Conservation (phyloP, 805 yeast genomes). For the Saturnispora besseyi region DNA sequence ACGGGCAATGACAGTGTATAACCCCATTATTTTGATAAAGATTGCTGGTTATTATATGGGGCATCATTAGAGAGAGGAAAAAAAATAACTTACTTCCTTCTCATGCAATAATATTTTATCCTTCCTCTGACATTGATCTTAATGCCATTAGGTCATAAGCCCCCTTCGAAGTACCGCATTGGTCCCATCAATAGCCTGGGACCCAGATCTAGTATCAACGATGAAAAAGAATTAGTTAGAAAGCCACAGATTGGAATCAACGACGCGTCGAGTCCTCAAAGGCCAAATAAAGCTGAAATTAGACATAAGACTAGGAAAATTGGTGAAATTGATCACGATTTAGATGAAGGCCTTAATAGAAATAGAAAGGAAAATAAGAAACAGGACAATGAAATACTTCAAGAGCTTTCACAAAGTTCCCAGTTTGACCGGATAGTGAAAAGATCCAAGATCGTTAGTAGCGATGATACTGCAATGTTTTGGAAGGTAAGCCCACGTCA, state of each 20-base stretch:
- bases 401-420: not conserved
- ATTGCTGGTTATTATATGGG: conserved; percentile 12
- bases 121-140: not conserved
- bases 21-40: conserved; percentile 5
- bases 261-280: conserved; percentile 5
- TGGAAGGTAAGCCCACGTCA: conserved; percentile 8
- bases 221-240: not conserved
- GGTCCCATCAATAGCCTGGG: conserved; percentile 1
- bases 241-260: not conserved
- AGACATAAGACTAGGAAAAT: not conserved
- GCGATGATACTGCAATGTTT: conserved; percentile 6
- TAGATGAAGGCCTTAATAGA: not conserved
- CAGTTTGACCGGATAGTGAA: not conserved
- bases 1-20: conserved; percentile 23
- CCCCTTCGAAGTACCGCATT: conserved; percentile 1
- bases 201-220: not conserved
- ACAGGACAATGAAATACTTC: not conserved
- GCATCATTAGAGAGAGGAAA: not conserved
- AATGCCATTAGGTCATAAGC: conserved; percentile 1
- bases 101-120: not conserved
- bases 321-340: conserved; percentile 1
- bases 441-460: conserved; percentile 1
- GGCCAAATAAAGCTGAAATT: not conserved
- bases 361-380: not conserved
- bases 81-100: not conserved